Evolutionary conservation across 1,284 basidiomycete species (phyloP).

Genomic region (Ganoderma leucocontextum): DNA sequence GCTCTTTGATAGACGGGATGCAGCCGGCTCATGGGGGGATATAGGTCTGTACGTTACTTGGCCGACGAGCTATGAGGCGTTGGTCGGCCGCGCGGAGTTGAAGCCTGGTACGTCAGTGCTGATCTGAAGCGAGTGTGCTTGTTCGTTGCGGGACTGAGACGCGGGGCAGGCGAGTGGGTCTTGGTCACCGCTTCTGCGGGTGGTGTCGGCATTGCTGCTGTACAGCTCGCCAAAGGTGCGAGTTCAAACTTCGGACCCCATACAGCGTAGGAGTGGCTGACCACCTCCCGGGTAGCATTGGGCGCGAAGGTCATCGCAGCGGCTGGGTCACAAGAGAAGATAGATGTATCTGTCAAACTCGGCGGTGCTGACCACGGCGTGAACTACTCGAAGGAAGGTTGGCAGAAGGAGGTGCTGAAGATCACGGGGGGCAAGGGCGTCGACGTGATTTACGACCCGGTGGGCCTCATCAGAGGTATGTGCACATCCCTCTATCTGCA

Average conservation of each 20-base stretch:
- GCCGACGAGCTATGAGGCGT: constrained; percentile 90
- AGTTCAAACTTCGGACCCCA: not conserved
- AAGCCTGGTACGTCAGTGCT: constrained; percentile 61
- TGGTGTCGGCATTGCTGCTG: constrained; percentile 92
- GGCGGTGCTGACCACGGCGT: constrained; percentile 78
- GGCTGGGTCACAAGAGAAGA: constrained; percentile 73
- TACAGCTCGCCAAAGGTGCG: constrained; percentile 88
- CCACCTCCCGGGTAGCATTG: constrained; percentile 54
- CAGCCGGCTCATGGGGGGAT: too few relatives aligned
- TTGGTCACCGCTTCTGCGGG: constrained; percentile 91
- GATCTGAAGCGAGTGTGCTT: not conserved
- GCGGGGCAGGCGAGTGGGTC: constrained; percentile 79
- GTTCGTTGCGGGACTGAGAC: constrained; percentile 11
- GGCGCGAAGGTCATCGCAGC: constrained; percentile 86
- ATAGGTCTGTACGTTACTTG: constrained; percentile 82
- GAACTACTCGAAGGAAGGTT: constrained; percentile 71
- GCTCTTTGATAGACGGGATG: too few relatives aligned
- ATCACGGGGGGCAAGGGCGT: constrained; percentile 86
- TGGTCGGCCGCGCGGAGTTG: constrained; percentile 85
- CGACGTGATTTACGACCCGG: constrained; percentile 91
- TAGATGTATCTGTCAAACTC: constrained; percentile 71
- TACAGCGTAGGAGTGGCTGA: constrained; percentile 23
- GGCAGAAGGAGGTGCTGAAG: constrained; percentile 80
- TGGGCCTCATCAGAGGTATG: constrained; percentile 77
- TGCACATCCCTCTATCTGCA: not conserved